Conservation (phyloP, 1,284 basidiomycete genomes). For the Austroboletus rostrupii region DNA sequence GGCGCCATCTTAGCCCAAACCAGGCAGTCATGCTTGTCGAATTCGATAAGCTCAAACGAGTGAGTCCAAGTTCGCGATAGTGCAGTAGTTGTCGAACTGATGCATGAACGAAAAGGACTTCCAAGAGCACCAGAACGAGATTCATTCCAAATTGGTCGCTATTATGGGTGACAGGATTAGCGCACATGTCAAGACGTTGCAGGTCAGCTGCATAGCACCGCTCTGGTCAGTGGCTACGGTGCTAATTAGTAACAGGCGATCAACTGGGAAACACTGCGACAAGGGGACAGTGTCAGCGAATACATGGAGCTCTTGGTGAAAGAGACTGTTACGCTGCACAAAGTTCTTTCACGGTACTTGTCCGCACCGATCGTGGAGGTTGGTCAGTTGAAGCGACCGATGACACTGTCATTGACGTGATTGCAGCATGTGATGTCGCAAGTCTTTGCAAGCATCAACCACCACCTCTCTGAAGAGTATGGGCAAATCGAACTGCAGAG, state of each 20-base stretch:
- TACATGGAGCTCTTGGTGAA: conserved; percentile 93
- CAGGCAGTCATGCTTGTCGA: conserved; percentile 96
- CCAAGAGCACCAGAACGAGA: conserved; percentile 99
- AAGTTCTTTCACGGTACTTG: conserved; percentile 91
- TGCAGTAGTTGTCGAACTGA: conserved; percentile 14
- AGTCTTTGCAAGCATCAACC: conserved; percentile 88
- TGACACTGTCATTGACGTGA: not conserved
- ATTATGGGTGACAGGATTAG: conserved; percentile 96
- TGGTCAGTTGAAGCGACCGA: conserved; percentile 8
- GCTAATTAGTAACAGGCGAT: conserved; percentile 46
- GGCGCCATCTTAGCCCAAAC: conserved; percentile 87
- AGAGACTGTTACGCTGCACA: conserved; percentile 94
- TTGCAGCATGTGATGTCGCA: conserved; percentile 84
- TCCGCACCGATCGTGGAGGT: conserved; percentile 77
- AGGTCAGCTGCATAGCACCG: conserved; percentile 42
- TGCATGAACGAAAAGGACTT: conserved; percentile 65
- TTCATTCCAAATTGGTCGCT: conserved; percentile 94
- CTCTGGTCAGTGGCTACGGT: not conserved
- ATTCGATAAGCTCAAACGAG: conserved; percentile 96
- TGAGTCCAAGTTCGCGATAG: conserved; percentile 36
- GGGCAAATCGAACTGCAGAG: conserved; percentile 74
- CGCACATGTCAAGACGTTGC: conserved; percentile 79
- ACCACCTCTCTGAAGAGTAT: conserved; percentile 83
- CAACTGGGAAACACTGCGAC: conserved; percentile 67
- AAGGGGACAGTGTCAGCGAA: conserved; percentile 59